Percentiles rank a stretch among this genome's conserved stretches.
These are phyloP conservation scores for Psilocybe azurescens DNA, from an alignment of 768 basidiomycete species.

Conservation along the genomic window DNA sequence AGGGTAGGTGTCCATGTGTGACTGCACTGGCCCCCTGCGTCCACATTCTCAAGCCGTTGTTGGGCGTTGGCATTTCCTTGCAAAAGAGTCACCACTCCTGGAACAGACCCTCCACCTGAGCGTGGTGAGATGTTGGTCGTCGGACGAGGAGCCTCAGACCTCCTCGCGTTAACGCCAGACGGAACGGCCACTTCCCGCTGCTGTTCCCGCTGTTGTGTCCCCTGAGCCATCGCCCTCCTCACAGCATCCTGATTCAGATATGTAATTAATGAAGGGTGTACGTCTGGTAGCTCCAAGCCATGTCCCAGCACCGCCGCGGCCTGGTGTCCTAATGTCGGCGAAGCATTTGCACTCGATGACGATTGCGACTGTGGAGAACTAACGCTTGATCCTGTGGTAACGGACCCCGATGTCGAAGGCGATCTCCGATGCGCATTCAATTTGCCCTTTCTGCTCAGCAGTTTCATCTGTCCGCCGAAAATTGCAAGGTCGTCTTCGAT, in stretches of 20 bases:
- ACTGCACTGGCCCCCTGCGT: too few relatives aligned
- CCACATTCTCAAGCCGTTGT: not conserved
- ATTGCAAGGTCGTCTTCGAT: constrained; percentile 55
- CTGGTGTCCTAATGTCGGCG: constrained; percentile 1
- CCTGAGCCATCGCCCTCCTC: constrained; percentile 20
- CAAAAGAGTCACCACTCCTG: not conserved
- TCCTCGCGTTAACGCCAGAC: not conserved
- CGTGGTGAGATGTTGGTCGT: not conserved
- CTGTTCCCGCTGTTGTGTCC: not conserved
- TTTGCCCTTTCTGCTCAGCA: constrained; percentile 39
- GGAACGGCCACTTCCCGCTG: not conserved
- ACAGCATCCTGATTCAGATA: constrained; percentile 36
- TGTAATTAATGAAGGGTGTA: constrained; percentile 37
- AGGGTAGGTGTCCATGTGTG: not conserved
- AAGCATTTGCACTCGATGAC: constrained; percentile 9
- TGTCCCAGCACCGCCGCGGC: constrained; percentile 3
- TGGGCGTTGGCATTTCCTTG: not conserved
- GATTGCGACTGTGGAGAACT: constrained; percentile 11
- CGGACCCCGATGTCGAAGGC: constrained; percentile 6
- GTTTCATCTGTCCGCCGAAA: constrained; percentile 56
- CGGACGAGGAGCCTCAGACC: not conserved
- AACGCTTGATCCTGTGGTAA: not conserved
- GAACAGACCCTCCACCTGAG: not conserved
- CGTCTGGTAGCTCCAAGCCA: constrained; percentile 27
- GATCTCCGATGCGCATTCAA: constrained; percentile 12